Evolutionary conservation across 1,284 basidiomycete species (phyloP).

Genomic region (Laetiporus sulphureus): DNA sequence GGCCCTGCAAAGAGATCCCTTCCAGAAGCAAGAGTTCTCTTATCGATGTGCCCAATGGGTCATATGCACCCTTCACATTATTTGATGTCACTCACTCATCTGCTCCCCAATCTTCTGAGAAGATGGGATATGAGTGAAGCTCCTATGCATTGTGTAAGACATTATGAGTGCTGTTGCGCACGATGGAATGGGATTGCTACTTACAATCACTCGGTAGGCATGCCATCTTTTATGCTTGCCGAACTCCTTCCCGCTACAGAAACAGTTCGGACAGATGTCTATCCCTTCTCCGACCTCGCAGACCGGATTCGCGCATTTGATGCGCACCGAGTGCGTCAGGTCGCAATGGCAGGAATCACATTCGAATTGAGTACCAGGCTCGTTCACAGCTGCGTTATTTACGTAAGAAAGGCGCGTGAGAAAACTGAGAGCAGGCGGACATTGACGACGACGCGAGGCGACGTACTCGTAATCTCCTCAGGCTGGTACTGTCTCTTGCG

Average conservation of each 20-base stretch:
- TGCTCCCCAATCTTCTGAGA: slow-evolving; percentile 94
- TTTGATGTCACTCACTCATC: slow-evolving; percentile 85
- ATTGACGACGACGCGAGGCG: slow-evolving; percentile 18
- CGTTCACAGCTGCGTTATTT: slow-evolving; percentile 54
- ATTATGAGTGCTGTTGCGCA: no score
- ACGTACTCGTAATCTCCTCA: slow-evolving; percentile 70
- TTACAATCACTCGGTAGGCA: slow-evolving; percentile 88
- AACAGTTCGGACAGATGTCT: slow-evolving; percentile 86
- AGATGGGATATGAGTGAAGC: slow-evolving; percentile 94
- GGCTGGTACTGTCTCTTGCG: slow-evolving; percentile 66
- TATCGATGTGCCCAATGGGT: not conserved
- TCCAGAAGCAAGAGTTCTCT: slow-evolving; percentile 91
- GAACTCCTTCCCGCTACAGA: slow-evolving; percentile 89
- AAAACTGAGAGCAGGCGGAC: slow-evolving; percentile 24
- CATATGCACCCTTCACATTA: not conserved
- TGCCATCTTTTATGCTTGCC: slow-evolving; percentile 84
- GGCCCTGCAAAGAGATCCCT: slow-evolving; percentile 82
- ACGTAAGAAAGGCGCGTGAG: slow-evolving; percentile 35
- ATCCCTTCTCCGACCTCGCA: slow-evolving; percentile 76
- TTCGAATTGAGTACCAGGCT: slow-evolving; percentile 70
- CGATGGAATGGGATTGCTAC: no score
- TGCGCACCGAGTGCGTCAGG: slow-evolving; percentile 84
- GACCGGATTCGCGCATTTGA: slow-evolving; percentile 81
- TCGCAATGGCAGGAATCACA: slow-evolving; percentile 72
- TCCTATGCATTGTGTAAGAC: slow-evolving; percentile 81